phyloP scores from a whole-genome alignment of 306 rosid species.

The Betula pendula region DNA sequence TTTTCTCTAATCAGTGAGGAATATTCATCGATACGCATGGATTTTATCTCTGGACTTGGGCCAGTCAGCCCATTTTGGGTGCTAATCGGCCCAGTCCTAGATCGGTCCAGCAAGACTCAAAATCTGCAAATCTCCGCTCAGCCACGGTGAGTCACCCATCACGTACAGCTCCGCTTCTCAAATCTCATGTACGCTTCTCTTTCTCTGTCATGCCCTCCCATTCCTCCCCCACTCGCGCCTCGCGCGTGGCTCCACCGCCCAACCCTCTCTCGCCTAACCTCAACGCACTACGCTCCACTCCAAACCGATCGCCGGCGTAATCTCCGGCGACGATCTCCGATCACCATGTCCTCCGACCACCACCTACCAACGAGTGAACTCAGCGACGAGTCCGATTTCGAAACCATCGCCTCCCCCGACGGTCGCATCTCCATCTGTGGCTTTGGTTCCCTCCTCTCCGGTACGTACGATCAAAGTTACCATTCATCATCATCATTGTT shows the following conservation, averaged over 20 bases:
- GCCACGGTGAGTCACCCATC: no score
- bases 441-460: constrained; percentile 93
- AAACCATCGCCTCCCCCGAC: constrained; percentile 40
- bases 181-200: constrained; percentile 9
- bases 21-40: no score
- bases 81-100: no score
- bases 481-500: constrained; percentile 12
- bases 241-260: constrained; percentile 35
- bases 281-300: constrained; percentile 8
- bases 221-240: constrained; percentile 16
- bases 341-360: constrained; percentile 21
- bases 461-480: constrained; percentile 27
- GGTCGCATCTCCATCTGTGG: constrained; percentile 78
- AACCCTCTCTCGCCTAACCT: not conserved
- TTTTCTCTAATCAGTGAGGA: no score
- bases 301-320: not conserved
- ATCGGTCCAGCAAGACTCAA: no score
- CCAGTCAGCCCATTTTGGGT: no score
- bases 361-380: constrained; percentile 28
- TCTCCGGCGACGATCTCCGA: constrained; percentile 20
- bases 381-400: constrained; percentile 42
- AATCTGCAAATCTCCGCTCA: not conserved
- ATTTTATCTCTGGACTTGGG: no score
- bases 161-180: not conserved
- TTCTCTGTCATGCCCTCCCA: constrained; percentile 19